Base-by-base conservation (phyloP, 768 basidiomycete species). In the Podaxis sp. region DNA sequence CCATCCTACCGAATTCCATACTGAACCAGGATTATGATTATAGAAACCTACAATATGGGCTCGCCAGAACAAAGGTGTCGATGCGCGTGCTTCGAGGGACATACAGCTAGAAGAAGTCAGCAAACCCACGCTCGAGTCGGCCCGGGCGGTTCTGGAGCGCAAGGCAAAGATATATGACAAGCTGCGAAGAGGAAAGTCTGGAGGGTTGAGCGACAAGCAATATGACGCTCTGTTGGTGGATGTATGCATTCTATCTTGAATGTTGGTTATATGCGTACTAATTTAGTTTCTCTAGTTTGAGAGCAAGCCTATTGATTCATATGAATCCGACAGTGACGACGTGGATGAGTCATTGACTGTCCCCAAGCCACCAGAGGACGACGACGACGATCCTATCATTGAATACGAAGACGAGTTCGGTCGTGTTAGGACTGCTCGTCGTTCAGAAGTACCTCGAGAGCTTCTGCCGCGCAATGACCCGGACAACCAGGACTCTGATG, bases 321-420 rank as follows among this genome's bases (percentile, higher is more conserved):
- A 83, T 67, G 84, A 87, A 64, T 85, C 84, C 7, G 88, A 90
- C 60, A 90, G 88, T 62, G 89, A 89, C 48, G 90, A 91, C 68
- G 84, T 86, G 3, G 91, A 92, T 70, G 93, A 93, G 71, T 90
- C 89, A n/a, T 65, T 87, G 65, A 82, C 80, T 3, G 81, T 91
- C 1, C 88, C 91, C 0, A 73, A 74, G 67, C 74, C 78, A 4
- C 73, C 72, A 15, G 71, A 74, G 15, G 80, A 82, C 30, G 80
- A 78, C 67, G 82, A 91, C 87, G 81, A 87, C 60, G 92, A 95
- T 67, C 91, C 91, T 11, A 76, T 93, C 33, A 80, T 94, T 4
- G 93, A 95, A 72, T 94, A 93, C 63, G 86, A 89, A 70, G 93
- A 95, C 66, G 93, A 95, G 69, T 93, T 92, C 70, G 93, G 93